Percentiles rank a stretch among this genome's conserved stretches.
Conservation (phyloP, 2,329 filamentous ascomycete genomes). For the Chrysoporthe puriensis region DNA sequence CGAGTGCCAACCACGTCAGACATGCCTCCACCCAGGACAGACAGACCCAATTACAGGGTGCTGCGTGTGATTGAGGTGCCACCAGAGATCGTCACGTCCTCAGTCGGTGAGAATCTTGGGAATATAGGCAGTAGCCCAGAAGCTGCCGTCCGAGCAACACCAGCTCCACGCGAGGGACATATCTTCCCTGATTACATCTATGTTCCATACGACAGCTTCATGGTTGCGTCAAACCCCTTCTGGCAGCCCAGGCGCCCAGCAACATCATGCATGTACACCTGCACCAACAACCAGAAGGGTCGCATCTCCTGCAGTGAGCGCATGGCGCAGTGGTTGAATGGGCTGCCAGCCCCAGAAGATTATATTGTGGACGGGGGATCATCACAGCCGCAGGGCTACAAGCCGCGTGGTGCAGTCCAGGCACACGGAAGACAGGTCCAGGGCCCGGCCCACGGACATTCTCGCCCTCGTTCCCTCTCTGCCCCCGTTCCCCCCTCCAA, state of each 20-base stretch:
- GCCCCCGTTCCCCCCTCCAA: neutral
- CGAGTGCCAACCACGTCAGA: neutral
- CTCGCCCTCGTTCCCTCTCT: conserved; percentile 18
- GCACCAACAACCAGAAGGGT: conserved; percentile 1
- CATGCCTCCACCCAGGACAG: conserved; percentile 3
- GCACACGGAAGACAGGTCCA: neutral
- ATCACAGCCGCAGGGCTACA: neutral
- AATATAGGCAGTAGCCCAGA: neutral
- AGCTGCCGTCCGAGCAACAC: neutral
- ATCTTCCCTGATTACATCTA: conserved; percentile 22
- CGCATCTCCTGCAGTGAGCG: conserved; percentile 10
- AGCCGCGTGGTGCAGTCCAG: neutral
- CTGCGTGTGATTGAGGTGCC: conserved; percentile 3
- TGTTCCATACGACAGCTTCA: conserved; percentile 11
- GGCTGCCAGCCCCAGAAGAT: conserved; percentile 7
- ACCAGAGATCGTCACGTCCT: neutral
- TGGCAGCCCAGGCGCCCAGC: conserved; percentile 14
- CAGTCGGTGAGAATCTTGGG: conserved; percentile 1
- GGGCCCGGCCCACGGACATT: neutral
- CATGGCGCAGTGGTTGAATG: conserved; percentile 17
- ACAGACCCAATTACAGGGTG: neutral
- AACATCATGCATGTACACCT: conserved; percentile 16
- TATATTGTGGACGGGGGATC: neutral
- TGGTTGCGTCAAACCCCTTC: conserved; percentile 10
- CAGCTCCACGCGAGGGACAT: neutral